Base-by-base conservation (phyloP, 768 basidiomycete genomes). In the Rhizopogon roseolus region DNA sequence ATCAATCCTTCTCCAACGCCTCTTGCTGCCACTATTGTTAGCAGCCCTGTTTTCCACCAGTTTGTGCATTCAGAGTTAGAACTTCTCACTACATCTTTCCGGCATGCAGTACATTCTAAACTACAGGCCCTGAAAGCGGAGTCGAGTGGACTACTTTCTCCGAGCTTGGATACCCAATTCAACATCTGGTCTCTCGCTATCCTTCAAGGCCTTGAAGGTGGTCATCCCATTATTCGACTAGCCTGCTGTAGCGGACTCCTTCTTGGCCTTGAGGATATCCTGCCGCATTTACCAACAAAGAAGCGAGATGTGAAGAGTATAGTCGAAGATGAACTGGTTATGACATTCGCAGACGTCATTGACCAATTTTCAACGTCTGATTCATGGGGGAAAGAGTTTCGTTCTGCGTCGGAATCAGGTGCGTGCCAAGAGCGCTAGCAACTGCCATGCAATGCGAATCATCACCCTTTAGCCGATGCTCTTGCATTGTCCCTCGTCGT, bases 321-420 rank as follows among this genome's bases (percentile, higher is more conserved):
- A 41, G 76, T 85, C 9, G 85, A 91, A 65, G 79, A 86, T 51
- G 85, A 88, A 60, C 64, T 82, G 25, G 72, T 90, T 29, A 72
- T 92, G 27, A 80, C 86, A 3, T 72, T 90, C 27, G 88, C 90
- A 7, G 88, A 90, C 63, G 78, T 86, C 22, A 79, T 90, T 65
- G 88, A 90, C 59, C 68, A 77, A 10, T 82, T 85, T 56, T 60
- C 63, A 16, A 64, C 63, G 6, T 68, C 72, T 5, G 67, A 65
- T 44, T 73, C 73, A 14, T 90, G 88, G 88, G 82, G 85, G 62
- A 78, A 74, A 49, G 87, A 90, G 60, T 90, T 89, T 62, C 76
- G 76, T 53, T 77, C 79, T n/a, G 71, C 72, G 16, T 71, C 75
- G 6, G 75, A 78, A 62, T 72, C 58, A 54, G 71, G 71, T 64